Evolutionary conservation across 495 filamentous ascomycete species (phyloP).

Genomic region (Neurospora sp.): DNA sequence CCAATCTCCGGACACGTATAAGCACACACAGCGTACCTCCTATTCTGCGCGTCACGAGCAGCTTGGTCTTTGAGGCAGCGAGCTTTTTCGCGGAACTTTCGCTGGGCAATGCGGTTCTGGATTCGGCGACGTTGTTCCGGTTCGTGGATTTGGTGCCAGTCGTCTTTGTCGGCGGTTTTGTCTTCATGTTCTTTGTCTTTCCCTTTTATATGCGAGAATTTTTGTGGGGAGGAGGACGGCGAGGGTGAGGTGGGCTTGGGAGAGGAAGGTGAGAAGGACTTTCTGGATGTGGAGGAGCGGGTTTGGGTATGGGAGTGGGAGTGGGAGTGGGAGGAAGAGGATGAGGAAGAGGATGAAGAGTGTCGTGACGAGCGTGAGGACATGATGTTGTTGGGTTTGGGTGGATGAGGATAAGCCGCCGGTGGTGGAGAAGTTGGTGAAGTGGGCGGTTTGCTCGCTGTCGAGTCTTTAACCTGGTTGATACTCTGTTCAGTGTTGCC

Average conservation of each 20-base stretch:
- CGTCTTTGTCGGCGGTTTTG: constrained; percentile 23
- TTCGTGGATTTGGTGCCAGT: constrained; percentile 51
- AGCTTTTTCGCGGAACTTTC: constrained; percentile 52
- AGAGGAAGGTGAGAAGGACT: neutral
- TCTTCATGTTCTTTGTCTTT: constrained; percentile 1
- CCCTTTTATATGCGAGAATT: no score
- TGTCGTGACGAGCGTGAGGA: neutral
- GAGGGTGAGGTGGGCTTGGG: neutral
- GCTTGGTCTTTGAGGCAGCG: constrained; percentile 47
- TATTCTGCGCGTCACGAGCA: constrained; percentile 46
- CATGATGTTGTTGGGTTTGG: neutral
- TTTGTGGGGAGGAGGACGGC: neutral
- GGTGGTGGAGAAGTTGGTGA: neutral
- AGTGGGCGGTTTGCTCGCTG: neutral
- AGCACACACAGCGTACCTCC: constrained; percentile 41
- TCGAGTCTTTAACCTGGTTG: no score
- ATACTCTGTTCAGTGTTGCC: no score
- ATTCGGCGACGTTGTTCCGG: constrained; percentile 50
- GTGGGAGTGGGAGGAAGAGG: neutral
- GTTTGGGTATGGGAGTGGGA: no score
- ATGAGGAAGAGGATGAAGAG: neutral
- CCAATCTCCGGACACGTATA: constrained; percentile 45
- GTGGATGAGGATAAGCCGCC: neutral
- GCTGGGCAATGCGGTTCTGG: constrained; percentile 51
- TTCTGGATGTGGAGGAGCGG: no score